phyloP scores from a whole-genome alignment of 495 filamentous ascomycete species.

The Neurospora terricola region DNA sequence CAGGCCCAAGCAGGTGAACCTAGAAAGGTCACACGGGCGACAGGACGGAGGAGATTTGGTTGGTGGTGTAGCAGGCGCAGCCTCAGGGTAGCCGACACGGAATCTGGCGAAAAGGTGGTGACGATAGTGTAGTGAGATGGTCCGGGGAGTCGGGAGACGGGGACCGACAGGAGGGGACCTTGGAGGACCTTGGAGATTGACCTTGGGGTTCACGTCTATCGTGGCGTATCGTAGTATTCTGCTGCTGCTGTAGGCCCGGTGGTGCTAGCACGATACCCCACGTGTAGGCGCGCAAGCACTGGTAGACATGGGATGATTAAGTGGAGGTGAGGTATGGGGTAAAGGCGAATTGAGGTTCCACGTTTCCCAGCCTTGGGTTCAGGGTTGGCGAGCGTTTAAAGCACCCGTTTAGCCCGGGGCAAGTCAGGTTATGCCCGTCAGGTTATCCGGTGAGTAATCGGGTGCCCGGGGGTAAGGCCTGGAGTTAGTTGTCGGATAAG shows the following conservation, averaged over 20 bases:
- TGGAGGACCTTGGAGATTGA: neutral
- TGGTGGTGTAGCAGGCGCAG: neutral
- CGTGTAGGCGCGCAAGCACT: neutral
- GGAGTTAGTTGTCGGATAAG: neutral
- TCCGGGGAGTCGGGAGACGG: neutral
- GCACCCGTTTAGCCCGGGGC: neutral
- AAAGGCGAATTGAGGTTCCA: neutral
- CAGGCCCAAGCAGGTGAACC: neutral
- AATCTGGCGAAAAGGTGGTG: neutral
- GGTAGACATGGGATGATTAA: neutral
- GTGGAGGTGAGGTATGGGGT: neutral
- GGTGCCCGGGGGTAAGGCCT: neutral
- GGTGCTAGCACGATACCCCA: neutral
- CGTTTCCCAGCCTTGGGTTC: neutral
- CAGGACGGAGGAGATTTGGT: neutral
- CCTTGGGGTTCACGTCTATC: neutral
- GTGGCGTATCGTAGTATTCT: neutral
- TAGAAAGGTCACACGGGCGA: neutral
- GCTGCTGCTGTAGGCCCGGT: neutral
- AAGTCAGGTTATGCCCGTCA: neutral
- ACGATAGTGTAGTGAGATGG: neutral
- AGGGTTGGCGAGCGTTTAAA: neutral
- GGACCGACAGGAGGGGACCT: neutral
- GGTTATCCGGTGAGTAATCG: neutral
- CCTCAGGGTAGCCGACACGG: neutral